Conservation (phyloP, 441 rosid genomes). For the Erodium texanum region DNA sequence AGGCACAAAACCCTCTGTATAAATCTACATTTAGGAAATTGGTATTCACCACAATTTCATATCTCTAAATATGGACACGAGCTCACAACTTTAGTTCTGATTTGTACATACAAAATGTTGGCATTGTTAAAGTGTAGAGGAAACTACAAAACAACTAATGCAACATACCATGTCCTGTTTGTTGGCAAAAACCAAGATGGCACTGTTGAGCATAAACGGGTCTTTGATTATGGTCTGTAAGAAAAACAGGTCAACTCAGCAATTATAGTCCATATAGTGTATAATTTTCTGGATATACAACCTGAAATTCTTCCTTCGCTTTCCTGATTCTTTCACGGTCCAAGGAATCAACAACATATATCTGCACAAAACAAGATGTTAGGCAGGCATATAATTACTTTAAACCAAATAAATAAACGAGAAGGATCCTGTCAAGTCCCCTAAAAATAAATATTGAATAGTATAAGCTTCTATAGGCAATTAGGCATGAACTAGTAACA, state of each 20-base stretch:
- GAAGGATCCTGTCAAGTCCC: neutral
- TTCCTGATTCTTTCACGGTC: slow-evolving; percentile 90
- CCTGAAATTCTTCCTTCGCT: slow-evolving; percentile 95
- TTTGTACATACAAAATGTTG: neutral
- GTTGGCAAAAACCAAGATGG: slow-evolving; percentile 92
- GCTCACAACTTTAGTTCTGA: neutral
- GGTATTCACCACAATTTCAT: too few relatives aligned
- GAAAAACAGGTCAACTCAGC: slow-evolving; percentile 19
- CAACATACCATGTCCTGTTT: slow-evolving; percentile 92
- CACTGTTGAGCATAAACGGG: slow-evolving; percentile 90
- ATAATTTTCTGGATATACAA: slow-evolving; percentile 22
- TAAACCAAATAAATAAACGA: neutral
- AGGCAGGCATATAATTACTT: neutral
- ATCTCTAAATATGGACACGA: neutral
- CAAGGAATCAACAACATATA: slow-evolving; percentile 96
- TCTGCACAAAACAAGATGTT: slow-evolving; percentile 31
- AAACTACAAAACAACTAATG: neutral
- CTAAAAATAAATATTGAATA: neutral
- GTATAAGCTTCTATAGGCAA: neutral
- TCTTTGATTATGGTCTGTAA: slow-evolving; percentile 86
- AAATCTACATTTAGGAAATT: too few relatives aligned
- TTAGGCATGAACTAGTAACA: neutral
- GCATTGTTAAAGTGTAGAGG: neutral
- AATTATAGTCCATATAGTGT: slow-evolving; percentile 14
- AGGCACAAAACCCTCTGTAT: too few relatives aligned